Evolutionary conservation across 2,329 filamentous ascomycete species (phyloP), one percentile per base, ranked within the genome.

Genomic region (Xylariaceae sp.): DNA sequence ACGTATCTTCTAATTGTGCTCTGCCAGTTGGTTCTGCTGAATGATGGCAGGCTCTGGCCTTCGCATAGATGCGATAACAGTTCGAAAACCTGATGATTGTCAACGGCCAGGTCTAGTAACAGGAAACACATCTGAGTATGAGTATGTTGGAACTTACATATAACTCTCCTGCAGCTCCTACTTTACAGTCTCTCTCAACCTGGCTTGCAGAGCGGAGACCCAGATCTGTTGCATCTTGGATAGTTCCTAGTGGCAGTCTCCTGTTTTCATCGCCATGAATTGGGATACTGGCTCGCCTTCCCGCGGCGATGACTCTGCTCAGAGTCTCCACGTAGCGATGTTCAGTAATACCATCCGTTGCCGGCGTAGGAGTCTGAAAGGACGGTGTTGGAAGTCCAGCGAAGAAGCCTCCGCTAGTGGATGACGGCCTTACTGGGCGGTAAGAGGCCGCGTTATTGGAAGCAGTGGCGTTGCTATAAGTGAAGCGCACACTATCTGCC

Each of bases 1-100:
- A 74, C 69, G 50, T 72, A 68, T 18, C 65, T 63, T 10, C 77
- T 67, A n/a, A 81, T 76, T 0, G 60, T 76, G 53, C 76, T 80
- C 50, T 68, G 63, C 78, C 79, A 81, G 34, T 79, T 78, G 0
- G 60, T 51, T 2, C 56, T 48, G 1, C 49, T 56, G 43, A 79
- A 80, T 1, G 53, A 58, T 1, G 69, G 64, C 7, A 73, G 57
- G 1, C 42, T 6, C 16, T 28, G 0, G 62, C 60, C 13, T 60
- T 31, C 22, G 73, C 50, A 3, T 12, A 50, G n/a, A 17, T 56
- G 50, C 7, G 59, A 63, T 3, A 79, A 64, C 1, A 73, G 48
- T 48, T 77, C 71, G 51, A 74, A 76, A 1, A 75, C 72, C 75
- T 77, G 48, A 19, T 10, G 17, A 19, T 12, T 42, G 31, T 22